Evolutionary conservation across 768 basidiomycete genomes (phyloP).

Genomic region (Mycena galericulata): DNA sequence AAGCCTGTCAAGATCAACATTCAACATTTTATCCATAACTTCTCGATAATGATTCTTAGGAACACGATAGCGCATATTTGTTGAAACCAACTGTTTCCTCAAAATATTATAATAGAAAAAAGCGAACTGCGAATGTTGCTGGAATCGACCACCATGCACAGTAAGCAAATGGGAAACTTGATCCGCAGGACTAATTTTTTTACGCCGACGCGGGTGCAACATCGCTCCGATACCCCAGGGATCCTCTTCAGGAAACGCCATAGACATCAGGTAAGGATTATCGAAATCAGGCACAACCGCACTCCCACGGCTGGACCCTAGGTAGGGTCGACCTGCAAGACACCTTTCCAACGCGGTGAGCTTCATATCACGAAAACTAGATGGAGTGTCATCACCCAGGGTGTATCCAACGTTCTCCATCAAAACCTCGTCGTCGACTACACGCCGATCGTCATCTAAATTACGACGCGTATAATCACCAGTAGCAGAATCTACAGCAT

Average conservation of each 20-base stretch:
- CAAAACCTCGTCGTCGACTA: constrained; percentile 11
- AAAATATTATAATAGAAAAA: constrained; percentile 35
- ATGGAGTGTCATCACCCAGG: constrained; percentile 28
- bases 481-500: neutral
- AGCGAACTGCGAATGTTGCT: constrained; percentile 22
- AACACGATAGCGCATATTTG: neutral
- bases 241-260: constrained; percentile 6
- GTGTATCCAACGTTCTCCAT: constrained; percentile 39
- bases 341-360: neutral
- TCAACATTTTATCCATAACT: neutral
- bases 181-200: neutral
- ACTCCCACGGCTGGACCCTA: neutral
- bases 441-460: neutral
- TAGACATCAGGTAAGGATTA: constrained; percentile 12
- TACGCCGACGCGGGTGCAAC: neutral
- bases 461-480: neutral
- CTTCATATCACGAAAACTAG: constrained; percentile 22
- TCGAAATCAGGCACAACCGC: neutral
- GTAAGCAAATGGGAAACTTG: neutral
- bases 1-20: neutral
- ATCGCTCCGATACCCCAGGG: constrained; percentile 5
- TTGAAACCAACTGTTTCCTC: constrained; percentile 25
- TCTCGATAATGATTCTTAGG: neutral
- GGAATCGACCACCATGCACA: neutral
- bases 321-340: neutral